Evolutionary conservation across 768 basidiomycete species (phyloP).

Genomic region (Leccinum longicurvipes): DNA sequence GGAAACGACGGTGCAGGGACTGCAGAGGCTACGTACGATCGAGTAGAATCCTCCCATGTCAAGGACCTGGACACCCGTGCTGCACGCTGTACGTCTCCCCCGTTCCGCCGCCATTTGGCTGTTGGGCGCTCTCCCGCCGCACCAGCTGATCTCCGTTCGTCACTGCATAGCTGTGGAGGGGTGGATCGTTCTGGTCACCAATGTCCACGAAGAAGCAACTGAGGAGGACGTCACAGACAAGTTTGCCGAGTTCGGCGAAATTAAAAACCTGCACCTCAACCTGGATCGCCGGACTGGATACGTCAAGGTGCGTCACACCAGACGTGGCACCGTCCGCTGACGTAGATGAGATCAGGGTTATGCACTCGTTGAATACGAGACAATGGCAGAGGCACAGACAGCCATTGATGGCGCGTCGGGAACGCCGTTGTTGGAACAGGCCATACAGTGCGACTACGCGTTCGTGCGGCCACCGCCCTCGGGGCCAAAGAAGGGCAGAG

Average conservation of each 20-base stretch:
- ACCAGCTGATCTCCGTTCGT: conserved; percentile 10
- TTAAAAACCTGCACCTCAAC: conserved; percentile 96
- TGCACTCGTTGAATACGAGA: conserved; percentile 96
- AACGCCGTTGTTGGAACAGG: conserved; percentile 80
- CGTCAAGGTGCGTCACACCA: conserved; percentile 71
- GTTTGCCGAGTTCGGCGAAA: conserved; percentile 95
- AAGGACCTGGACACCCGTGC: conserved; percentile 74
- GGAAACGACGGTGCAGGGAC: conserved; percentile 58
- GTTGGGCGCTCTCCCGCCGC: neutral
- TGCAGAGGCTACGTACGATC: conserved; percentile 74
- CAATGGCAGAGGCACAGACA: conserved; percentile 88
- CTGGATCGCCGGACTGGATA: conserved; percentile 96
- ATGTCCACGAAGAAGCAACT: conserved; percentile 96
- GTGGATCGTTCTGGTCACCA: conserved; percentile 96
- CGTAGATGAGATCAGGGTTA: conserved; percentile 65
- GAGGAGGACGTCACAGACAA: conserved; percentile 97
- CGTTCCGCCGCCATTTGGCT: conserved; percentile 5
- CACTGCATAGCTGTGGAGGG: conserved; percentile 82
- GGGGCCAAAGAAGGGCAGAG: conserved; percentile 74
- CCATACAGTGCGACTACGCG: conserved; percentile 85
- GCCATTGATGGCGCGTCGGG: conserved; percentile 91
- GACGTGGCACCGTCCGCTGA: neutral
- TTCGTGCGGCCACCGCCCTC: conserved; percentile 84
- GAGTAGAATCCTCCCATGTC: conserved; percentile 66
- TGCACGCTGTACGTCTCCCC: conserved; percentile 67